A percentile compares a stretch with the other conserved stretches of the same genome.
phyloP scores from a whole-genome alignment of 2,329 filamentous ascomycete genomes.

The Alternaria tenuissima region DNA sequence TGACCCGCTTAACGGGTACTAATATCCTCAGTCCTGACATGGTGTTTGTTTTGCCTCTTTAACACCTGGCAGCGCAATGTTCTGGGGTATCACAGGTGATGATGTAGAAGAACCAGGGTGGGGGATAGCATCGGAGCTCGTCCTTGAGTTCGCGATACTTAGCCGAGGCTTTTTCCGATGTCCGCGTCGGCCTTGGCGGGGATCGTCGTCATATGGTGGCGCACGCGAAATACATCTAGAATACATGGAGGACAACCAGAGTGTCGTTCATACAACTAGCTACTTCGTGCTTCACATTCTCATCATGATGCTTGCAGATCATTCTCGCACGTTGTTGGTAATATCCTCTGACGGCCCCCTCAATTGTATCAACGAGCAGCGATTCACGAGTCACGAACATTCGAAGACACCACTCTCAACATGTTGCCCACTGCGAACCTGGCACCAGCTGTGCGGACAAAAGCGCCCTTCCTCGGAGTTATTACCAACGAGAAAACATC shows the following conservation, averaged over 20 bases:
- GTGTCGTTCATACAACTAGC: too few relatives aligned
- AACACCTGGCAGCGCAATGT: constrained; percentile 3
- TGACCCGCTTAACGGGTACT: constrained; percentile 65
- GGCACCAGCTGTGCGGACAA: too few relatives aligned
- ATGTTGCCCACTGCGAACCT: too few relatives aligned
- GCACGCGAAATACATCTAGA: not conserved
- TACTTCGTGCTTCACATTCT: too few relatives aligned
- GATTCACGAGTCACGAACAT: too few relatives aligned
- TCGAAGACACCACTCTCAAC: too few relatives aligned
- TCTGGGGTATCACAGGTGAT: constrained; percentile 3
- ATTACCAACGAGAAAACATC: not conserved
- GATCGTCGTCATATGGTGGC: not conserved
- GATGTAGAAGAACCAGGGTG: constrained; percentile 19
- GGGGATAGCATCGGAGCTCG: constrained; percentile 20
- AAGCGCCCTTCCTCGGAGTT: too few relatives aligned
- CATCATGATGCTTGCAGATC: too few relatives aligned
- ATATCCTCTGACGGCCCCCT: too few relatives aligned
- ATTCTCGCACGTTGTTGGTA: too few relatives aligned
- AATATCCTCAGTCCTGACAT: constrained; percentile 62
- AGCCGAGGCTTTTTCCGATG: constrained; percentile 20
- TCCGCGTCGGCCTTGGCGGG: constrained; percentile 15
- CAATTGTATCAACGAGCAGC: too few relatives aligned
- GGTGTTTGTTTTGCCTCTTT: constrained; percentile 4
- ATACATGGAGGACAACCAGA: too few relatives aligned
- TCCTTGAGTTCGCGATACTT: constrained; percentile 11